These are phyloP conservation scores for Hanseniaspora occidentalis DNA, from an alignment of 805 yeast species.

Conservation along the genomic window DNA sequence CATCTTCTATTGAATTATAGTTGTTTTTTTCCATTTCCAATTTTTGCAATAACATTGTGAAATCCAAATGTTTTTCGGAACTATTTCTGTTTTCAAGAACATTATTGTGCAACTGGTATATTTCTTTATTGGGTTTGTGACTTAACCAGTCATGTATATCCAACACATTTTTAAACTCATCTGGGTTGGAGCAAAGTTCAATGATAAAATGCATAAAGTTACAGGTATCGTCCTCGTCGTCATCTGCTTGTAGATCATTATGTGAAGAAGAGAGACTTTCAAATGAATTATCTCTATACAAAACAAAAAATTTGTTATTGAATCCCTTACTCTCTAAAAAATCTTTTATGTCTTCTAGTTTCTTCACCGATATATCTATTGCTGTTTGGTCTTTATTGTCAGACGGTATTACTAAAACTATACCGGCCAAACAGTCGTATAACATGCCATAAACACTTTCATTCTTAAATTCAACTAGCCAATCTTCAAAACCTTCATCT, in stretches of 20 bases:
- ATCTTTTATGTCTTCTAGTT: not conserved
- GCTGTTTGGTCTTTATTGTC: too few relatives aligned
- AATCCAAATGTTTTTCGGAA: not conserved
- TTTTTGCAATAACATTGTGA: not conserved
- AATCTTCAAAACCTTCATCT: conserved; percentile 15
- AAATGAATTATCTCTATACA: not conserved
- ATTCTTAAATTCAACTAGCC: conserved; percentile 28
- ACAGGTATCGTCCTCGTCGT: not conserved
- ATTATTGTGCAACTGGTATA: not conserved
- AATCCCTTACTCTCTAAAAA: not conserved
- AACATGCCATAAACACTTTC: conserved; percentile 27
- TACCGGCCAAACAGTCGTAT: conserved; percentile 33
- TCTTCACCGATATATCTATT: too few relatives aligned
- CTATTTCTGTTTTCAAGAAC: not conserved
- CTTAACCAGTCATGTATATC: conserved; percentile 2
- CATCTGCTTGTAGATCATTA: not conserved
- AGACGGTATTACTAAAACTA: conserved; percentile 29
- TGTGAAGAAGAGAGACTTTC: too few relatives aligned
- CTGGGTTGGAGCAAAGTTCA: conserved; percentile 10
- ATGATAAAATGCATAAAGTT: not conserved
- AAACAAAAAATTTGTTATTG: not conserved
- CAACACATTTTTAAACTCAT: conserved; percentile 8
- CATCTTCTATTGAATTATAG: not conserved
- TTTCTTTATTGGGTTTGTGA: not conserved
- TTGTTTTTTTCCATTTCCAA: not conserved